Evolutionary conservation across 345 rosid genomes (phyloP), one percentile per base, ranked within the genome.

Genomic region (Tarenaya hassleriana): DNA sequence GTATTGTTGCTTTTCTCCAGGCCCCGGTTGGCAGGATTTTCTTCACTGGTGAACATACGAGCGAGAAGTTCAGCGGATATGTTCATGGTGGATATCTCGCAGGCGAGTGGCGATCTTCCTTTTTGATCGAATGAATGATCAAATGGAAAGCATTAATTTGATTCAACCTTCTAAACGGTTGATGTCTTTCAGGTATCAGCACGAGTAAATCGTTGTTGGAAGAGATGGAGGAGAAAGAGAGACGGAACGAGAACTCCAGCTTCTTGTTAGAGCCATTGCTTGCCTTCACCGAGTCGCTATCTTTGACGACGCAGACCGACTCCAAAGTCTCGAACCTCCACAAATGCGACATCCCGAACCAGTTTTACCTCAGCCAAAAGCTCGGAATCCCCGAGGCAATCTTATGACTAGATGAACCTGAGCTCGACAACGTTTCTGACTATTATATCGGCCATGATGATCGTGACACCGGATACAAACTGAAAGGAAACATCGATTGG

Each of bases 21-120:
- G 88, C 94, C 7, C 88, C 95, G 0, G 75, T 85, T 10, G 98
- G 87, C 37, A 76, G 87, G 15, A 67, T 92, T 58, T 85, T 79
- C 73, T 92, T 92, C 53, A 85, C 88, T 0, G 98, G 98, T 16
- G 98, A 92, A 52, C 98, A 88, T 69, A 92, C 97, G 11, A 88
- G 97, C 51, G 95, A 88, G 65, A 81, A 73, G 63, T 92, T 88
- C 48, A 88, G 72, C 29, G 98, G 97, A 24, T 92, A 85, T 49
- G 97, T 92, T 35, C 98, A 92, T 41, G 98, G 98, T 31, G 98
- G 86, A 72, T 83, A 92, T 66, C 94, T 92, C 35, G 78, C 95
- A 58, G 97, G 98, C 5, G 29, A 24, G 29, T 5, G 5, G 2
- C 5, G 29, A 24, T 24, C 29, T 24, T 5, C 29, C 2, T 24